phyloP scores from a whole-genome alignment of 176 grass and related monocot species.

The Lolium perenne region DNA sequence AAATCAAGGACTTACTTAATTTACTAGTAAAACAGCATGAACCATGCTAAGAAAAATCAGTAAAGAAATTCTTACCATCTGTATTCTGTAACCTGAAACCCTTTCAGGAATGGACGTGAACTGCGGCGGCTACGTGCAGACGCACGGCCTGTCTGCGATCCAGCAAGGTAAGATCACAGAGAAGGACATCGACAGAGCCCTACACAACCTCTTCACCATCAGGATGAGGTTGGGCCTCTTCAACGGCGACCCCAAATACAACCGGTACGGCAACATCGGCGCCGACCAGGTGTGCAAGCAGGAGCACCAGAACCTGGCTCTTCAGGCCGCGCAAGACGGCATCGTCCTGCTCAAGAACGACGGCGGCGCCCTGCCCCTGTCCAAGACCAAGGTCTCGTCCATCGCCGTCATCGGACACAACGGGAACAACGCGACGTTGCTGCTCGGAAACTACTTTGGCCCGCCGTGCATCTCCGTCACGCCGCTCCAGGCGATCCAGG shows the following conservation, averaged over 20 bases:
- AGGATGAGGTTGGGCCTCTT: conserved; percentile 91
- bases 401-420: conserved; percentile 83
- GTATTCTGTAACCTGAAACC: conserved; percentile 3
- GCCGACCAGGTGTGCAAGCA: conserved; percentile 76
- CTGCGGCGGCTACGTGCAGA: conserved; percentile 82
- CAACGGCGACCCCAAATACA: conserved; percentile 63
- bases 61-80: background rate
- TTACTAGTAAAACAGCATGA: background rate
- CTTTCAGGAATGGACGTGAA: conserved; percentile 97
- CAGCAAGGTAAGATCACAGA: conserved; percentile 81
- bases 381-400: conserved; percentile 63
- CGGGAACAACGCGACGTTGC: conserved; percentile 52
- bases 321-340: conserved; percentile 77
- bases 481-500: conserved; percentile 64
- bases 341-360: conserved; percentile 92
- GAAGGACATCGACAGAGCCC: conserved; percentile 75
- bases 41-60: background rate
- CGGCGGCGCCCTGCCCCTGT: conserved; percentile 63
- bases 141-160: conserved; percentile 62
- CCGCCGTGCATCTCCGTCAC: conserved; percentile 72
- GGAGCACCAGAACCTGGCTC: conserved; percentile 79
- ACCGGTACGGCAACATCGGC: conserved; percentile 65
- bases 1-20: background rate
- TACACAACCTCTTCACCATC: conserved; percentile 81
- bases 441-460: conserved; percentile 90